Evolutionary conservation across 2,329 filamentous ascomycete genomes (phyloP), one percentile per base, ranked within the genome.

Genomic region (Coniochaeta pulveracea): DNA sequence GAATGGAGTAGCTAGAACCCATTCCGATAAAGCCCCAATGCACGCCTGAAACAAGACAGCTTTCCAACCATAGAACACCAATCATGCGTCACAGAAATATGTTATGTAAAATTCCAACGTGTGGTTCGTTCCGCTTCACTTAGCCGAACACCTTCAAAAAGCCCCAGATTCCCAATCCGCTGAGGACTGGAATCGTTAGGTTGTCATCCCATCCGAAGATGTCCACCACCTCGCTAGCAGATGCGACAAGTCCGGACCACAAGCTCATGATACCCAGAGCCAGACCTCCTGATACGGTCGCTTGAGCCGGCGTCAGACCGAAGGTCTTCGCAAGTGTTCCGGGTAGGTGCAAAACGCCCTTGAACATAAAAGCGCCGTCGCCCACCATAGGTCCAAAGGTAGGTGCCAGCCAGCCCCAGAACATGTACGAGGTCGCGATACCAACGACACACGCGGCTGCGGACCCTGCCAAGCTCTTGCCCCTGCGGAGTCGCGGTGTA

Each of bases 201-300:
- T 98, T 98, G 60, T 98, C 91, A 50, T 98, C 91, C 82, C 85
- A 88, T 30, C 86, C 85, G 53, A 86, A 95, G 1, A 96, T 50
- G 58, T 98, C 86, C 28, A 94, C 69, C 11, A 89, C 81, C 58
- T 98, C 91, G 49, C 86, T 95, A 27, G 78, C 77, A 36, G 86
- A 85, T 26, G 86, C 91, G 34, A 89, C 75, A 26, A 96, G 58
- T n/a, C 91, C 91, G 6, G 88, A 88, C 61, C 83, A 85, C 24
- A 94, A 43, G 50, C 85, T 85, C 73, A 96, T 76, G 37, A 85
- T 63, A 4, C 76, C 80, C 22, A 96, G 64, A 2, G 91, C 91
- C 39, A 80, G 45, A 2, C 70, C 62, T 2, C 91, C 88, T 1
- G 67, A 67, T 30, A 95, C 64, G 10, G 69, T 76, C 3, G 70